Conservation (phyloP, 768 basidiomycete genomes). For the Leccinellum albellum region DNA sequence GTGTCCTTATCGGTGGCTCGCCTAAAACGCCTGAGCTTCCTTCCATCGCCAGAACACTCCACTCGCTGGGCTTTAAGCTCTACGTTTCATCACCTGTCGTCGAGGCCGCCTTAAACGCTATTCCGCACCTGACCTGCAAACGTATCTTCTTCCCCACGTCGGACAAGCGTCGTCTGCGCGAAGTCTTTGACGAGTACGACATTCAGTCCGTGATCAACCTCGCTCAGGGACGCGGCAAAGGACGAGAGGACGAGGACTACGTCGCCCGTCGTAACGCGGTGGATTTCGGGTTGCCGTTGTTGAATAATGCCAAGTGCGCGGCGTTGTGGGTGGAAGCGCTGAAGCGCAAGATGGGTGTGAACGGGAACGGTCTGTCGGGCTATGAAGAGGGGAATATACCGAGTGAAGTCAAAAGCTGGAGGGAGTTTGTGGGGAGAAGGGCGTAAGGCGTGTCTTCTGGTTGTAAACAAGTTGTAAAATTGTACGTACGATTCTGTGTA, state of each 20-base stretch:
- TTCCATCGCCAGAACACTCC: constrained; percentile 72
- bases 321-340: constrained; percentile 88
- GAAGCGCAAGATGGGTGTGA: constrained; percentile 76
- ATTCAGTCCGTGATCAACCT: constrained; percentile 95
- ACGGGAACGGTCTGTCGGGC: constrained; percentile 55
- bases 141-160: constrained; percentile 95
- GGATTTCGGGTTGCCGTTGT: constrained; percentile 88
- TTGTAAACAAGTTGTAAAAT: neutral
- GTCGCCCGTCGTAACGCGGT: constrained; percentile 95
- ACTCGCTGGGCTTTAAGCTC: constrained; percentile 90
- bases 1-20: constrained; percentile 92
- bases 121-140: constrained; percentile 76
- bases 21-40: constrained; percentile 82
- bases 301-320: constrained; percentile 89
- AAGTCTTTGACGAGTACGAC: constrained; percentile 91
- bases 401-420: constrained; percentile 88
- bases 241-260: constrained; percentile 89
- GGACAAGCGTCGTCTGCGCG: constrained; percentile 91
- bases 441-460: constrained; percentile 36
- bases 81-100: constrained; percentile 81
- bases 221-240: constrained; percentile 70
- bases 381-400: constrained; percentile 90
- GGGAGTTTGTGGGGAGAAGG: constrained; percentile 76
- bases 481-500: neutral
- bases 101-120: constrained; percentile 74